Evolutionary conservation across 1,284 basidiomycete species (phyloP), one percentile per base, ranked within the genome.

Genomic region (Grifola frondosa): DNA sequence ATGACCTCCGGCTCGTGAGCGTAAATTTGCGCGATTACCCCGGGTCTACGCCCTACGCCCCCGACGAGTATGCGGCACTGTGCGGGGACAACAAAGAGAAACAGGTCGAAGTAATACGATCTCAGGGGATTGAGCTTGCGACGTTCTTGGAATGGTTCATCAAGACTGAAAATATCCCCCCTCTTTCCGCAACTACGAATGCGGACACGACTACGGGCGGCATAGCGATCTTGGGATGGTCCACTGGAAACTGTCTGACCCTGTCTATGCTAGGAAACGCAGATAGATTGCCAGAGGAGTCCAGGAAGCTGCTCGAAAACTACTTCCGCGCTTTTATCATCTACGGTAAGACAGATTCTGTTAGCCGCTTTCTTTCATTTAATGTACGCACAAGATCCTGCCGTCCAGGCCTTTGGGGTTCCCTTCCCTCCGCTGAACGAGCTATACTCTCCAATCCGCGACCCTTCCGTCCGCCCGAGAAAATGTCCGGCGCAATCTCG

Each of bases 11-110:
- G 5, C 38, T 67, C n/a, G 52, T 67, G 19, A 38, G 57, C 4
- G 37, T 65, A 22, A 67, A 64, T 26, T 42, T 60, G 26, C 59
- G 65, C 12, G 66, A 62, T 30, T 67, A 67, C 30, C 56, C 56
- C 5, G 60, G 59, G 3, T 63, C 62, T 8, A 60, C 56, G 0
- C 53, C 53, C 0, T 57, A 54, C 15, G 51, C 56, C 0, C 28
- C 33, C 13, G 48, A 52, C 12, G 65, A 66, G 25, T 49, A 64
- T 20, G 43, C 52, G 7, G 46, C 42, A 6, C 37, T 67, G 0
- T 44, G 44, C 10, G 49, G 48, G 3, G 19, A 48, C 6, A 38
- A 48, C 19, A 15, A 31, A 1, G 57, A 49, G 15, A 42, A 26
- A 9, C 56, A 59, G 29, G 49, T 45, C 0, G 28, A 26, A 10